phyloP scores from a whole-genome alignment of 108 stramenopile genomes.

The Cylindrotheca closterium region DNA sequence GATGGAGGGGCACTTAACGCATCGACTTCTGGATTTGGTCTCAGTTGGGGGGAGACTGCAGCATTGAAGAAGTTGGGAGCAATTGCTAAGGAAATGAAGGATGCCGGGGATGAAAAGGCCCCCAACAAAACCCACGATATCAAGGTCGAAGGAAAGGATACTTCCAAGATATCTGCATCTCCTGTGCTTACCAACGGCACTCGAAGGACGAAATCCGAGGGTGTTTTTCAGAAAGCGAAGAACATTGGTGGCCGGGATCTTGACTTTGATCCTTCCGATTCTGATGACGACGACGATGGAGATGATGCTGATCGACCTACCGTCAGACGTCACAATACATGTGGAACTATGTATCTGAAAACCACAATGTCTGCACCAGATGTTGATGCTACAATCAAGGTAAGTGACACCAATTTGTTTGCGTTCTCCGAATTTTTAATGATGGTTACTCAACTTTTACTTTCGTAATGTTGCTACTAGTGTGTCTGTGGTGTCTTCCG shows the following conservation, averaged over 20 bases:
- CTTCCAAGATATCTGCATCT: not conserved
- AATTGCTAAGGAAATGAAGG: constrained; percentile 46
- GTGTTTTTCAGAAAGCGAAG: constrained; percentile 20
- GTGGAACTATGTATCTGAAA: constrained; percentile 86
- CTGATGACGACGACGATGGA: constrained; percentile 17
- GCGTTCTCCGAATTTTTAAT: not conserved
- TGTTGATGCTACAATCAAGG: constrained; percentile 93
- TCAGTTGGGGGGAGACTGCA: constrained; percentile 35
- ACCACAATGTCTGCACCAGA: constrained; percentile 92
- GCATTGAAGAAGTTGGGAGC: constrained; percentile 40
- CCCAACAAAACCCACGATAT: constrained; percentile 11
- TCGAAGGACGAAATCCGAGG: not conserved
- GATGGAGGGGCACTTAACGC: constrained; percentile 12
- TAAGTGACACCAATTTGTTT: constrained; percentile 36
- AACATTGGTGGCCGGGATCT: constrained; percentile 30
- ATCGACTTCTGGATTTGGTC: constrained; percentile 29
- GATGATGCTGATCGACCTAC: not conserved
- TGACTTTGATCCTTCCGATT: constrained; percentile 26
- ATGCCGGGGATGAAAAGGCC: constrained; percentile 5
- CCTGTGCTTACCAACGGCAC: not conserved
- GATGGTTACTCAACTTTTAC: constrained; percentile 8
- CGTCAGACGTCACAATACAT: constrained; percentile 81
- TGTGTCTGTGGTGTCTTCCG: constrained; percentile 91
- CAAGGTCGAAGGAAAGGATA: constrained; percentile 9
- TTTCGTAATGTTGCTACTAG: constrained; percentile 18